phyloP scores from a whole-genome alignment of 371 early-diverging fungal species.

The Mucor velutinosus region DNA sequence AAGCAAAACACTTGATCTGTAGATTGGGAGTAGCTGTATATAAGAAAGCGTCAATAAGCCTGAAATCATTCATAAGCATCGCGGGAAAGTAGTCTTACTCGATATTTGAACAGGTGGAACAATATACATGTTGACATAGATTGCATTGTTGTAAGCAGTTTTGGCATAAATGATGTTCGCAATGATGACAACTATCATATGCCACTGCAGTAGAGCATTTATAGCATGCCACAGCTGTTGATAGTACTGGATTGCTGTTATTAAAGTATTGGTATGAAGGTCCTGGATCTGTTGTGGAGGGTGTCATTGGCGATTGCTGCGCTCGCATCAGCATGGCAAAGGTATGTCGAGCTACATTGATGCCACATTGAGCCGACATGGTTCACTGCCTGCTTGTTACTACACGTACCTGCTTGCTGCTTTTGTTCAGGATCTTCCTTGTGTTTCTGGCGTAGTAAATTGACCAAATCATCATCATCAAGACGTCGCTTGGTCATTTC shows the following conservation, averaged over 20 bases:
- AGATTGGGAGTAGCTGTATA: slow-evolving; percentile 23
- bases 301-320: neutral
- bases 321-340: slow-evolving; percentile 24
- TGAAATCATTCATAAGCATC: no score
- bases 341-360: slow-evolving; percentile 12
- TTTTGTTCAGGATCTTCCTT: slow-evolving; percentile 19
- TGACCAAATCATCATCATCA: slow-evolving; percentile 24
- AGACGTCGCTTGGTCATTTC: slow-evolving; percentile 25
- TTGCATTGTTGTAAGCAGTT: slow-evolving; percentile 19
- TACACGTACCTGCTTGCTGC: slow-evolving; percentile 13
- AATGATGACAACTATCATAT: neutral
- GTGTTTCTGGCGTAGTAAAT: slow-evolving; percentile 21
- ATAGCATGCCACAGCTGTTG: neutral
- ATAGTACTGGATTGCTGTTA: neutral
- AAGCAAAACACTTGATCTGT: slow-evolving; percentile 22
- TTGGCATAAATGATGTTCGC: slow-evolving; percentile 2
- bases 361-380: neutral
- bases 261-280: slow-evolving; percentile 11
- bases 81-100: slow-evolving; percentile 25
- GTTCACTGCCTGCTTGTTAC: neutral
- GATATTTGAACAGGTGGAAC: slow-evolving; percentile 17
- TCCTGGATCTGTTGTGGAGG: neutral
- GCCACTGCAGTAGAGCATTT: neutral
- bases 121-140: slow-evolving; percentile 14
- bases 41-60: neutral